Base-by-base conservation (phyloP, 75 land plant genomes). In the Pinus albicaulis region DNA sequence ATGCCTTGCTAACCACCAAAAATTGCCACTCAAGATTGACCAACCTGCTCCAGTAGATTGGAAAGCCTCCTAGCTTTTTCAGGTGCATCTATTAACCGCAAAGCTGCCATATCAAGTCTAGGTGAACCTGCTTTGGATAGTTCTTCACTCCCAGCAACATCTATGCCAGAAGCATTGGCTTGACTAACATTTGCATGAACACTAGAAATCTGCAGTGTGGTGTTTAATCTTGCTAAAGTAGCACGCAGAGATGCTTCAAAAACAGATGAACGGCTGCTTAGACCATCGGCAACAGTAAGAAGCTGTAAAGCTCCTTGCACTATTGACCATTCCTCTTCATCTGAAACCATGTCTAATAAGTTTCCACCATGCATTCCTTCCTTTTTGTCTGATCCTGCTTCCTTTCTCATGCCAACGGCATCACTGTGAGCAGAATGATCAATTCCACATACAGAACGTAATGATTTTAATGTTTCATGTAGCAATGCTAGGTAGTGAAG, bases 241-340 rank as follows among this genome's bases (percentile, higher is more conserved):
- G 93, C 93, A 55, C 98, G 89, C 76, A 97, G 82, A n/a, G 98
- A 89, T 55, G 98, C 98, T 86, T 97, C 99, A 87, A 97, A 97
- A 31, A 97, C 95, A 36, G 99, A 89, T 41, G 90, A 83, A 66
- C 98, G 90, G 77, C 89, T 86, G 25, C 92, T 95, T 57, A 97
- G 82, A 76, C 93, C 82, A 80, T 97, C 98, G 22, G 98, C 84
- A 72, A 95, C 99, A 36, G 95, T 90, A 59, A 97, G 88, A 56
- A 95, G 86, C 86, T 97, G 99, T 73, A 97, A 77, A 23, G 95
- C 92, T 55, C 99, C 98, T 80, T 97, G 99, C 5, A 97, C 99
- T 70, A 95, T 89, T 24, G 98, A 87, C 99, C 99, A 97, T 70
- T 97, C 99, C 74, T 97, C 99, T 79, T 97, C 99, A 83, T 92